A percentile compares a stretch with the other conserved stretches of the same genome.
Conservation (phyloP, 2,329 filamentous ascomycete genomes). For the Chlorencoelia australis region DNA sequence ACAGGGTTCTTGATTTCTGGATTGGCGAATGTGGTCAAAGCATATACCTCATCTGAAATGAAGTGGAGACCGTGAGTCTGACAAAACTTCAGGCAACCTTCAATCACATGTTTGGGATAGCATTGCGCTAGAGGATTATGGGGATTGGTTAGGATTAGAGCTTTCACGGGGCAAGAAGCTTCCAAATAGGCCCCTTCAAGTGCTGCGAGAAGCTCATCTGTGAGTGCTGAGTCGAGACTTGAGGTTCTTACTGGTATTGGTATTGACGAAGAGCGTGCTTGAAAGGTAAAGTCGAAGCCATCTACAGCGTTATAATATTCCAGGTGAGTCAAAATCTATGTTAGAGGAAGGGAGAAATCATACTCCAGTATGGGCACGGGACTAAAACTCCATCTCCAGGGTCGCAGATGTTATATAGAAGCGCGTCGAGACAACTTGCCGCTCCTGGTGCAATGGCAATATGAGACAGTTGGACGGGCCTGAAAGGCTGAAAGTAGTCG, state of each 20-base stretch:
- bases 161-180: constrained; percentile 16
- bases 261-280: constrained; percentile 1
- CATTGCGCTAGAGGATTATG: constrained; percentile 24
- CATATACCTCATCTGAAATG: constrained; percentile 40
- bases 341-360: neutral
- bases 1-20: constrained; percentile 23
- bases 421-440: constrained; percentile 10
- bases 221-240: neutral
- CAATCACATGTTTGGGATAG: constrained; percentile 16
- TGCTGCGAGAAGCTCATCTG: constrained; percentile 1
- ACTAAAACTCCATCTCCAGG: constrained; percentile 13
- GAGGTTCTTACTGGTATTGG: neutral
- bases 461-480: constrained; percentile 9
- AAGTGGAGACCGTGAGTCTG: constrained; percentile 34
- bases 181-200: neutral
- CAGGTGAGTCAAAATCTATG: too few relatives aligned
- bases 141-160: constrained; percentile 31
- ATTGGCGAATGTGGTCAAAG: constrained; percentile 33
- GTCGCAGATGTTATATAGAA: constrained; percentile 13
- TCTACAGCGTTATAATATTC: neutral
- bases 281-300: constrained; percentile 4
- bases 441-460: constrained; percentile 11
- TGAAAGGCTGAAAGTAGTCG: constrained; percentile 10
- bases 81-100: constrained; percentile 30
- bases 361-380: constrained; percentile 15